A percentile compares a stretch with the other conserved stretches of the same genome.
phyloP scores from a whole-genome alignment of 768 basidiomycete species.

The Russula dissimulans region DNA sequence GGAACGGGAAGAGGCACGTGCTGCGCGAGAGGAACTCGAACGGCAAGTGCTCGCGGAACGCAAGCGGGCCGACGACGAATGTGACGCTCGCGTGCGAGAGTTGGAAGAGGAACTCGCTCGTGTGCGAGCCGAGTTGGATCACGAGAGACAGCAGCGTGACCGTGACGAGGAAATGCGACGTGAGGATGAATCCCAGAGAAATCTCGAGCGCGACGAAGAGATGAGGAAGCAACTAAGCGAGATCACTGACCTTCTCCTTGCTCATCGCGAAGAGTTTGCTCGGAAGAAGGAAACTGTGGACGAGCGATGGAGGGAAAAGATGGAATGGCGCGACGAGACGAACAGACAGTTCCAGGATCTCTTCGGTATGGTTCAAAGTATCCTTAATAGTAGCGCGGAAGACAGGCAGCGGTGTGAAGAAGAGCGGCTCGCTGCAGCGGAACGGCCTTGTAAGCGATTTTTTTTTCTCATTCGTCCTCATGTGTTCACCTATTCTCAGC shows the following conservation, averaged over 20 bases:
- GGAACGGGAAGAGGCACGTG: conserved; percentile 19
- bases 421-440: conserved; percentile 41
- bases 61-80: conserved; percentile 34
- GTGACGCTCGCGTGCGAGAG: conserved; percentile 44
- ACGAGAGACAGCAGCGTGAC: conserved; percentile 47
- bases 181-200: conserved; percentile 50
- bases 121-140: conserved; percentile 50
- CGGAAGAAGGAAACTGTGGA: conserved; percentile 54
- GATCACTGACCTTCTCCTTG: conserved; percentile 63
- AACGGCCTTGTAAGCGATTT: conserved; percentile 50
- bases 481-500: conserved; percentile 31
- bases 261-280: conserved; percentile 50
- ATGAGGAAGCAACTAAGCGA: conserved; percentile 55
- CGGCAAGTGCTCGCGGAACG: conserved; percentile 12
- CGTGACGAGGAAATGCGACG: conserved; percentile 54
- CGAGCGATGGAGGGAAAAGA: conserved; percentile 54
- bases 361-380: conserved; percentile 49
- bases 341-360: conserved; percentile 48
- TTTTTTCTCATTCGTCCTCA: neutral
- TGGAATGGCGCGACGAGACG: conserved; percentile 46
- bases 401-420: conserved; percentile 46
- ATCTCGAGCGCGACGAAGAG: conserved; percentile 49
- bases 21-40: conserved; percentile 15
- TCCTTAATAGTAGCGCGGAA: conserved; percentile 46
- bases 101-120: conserved; percentile 56